These are phyloP conservation scores for Neonectria coccinea DNA, from an alignment of 2,329 filamentous ascomycete genomes.

Conservation along the genomic window DNA sequence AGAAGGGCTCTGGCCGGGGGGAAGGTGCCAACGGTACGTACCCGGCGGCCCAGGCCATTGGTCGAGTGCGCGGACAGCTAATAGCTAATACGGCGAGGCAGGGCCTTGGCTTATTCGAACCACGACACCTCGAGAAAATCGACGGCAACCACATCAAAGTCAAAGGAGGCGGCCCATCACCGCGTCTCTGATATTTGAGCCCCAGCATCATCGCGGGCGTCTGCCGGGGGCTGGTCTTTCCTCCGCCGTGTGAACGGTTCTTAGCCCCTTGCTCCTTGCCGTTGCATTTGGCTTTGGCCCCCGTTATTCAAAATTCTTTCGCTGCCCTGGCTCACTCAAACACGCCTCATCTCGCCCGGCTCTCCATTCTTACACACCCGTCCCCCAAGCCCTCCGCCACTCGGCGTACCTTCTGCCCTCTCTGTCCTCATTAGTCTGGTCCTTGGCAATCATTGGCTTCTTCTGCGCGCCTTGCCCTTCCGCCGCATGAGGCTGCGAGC, in stretches of 20 bases:
- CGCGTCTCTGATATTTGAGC: constrained; percentile 39
- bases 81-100: constrained; percentile 31
- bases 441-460: constrained; percentile 30
- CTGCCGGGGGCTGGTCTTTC: constrained; percentile 22
- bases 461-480: constrained; percentile 36
- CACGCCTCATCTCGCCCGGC: constrained; percentile 43
- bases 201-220: constrained; percentile 21
- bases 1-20: constrained; percentile 39
- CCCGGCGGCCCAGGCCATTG: constrained; percentile 26
- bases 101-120: constrained; percentile 54
- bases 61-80: constrained; percentile 29
- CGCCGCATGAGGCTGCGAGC: constrained; percentile 43
- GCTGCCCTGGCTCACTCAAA: constrained; percentile 47
- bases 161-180: constrained; percentile 49
- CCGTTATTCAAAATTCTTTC: constrained; percentile 49
- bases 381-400: constrained; percentile 35
- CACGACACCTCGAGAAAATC: constrained; percentile 56
- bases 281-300: constrained; percentile 41
- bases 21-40: constrained; percentile 37
- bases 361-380: constrained; percentile 40
- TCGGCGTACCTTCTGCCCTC: constrained; percentile 20
- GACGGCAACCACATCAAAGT: constrained; percentile 48
- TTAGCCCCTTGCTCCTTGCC: constrained; percentile 26
- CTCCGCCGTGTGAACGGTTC: constrained; percentile 21
- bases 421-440: constrained; percentile 23